Conservation (phyloP, 176 grass and related monocot genomes). For the Thalia dealbata region DNA sequence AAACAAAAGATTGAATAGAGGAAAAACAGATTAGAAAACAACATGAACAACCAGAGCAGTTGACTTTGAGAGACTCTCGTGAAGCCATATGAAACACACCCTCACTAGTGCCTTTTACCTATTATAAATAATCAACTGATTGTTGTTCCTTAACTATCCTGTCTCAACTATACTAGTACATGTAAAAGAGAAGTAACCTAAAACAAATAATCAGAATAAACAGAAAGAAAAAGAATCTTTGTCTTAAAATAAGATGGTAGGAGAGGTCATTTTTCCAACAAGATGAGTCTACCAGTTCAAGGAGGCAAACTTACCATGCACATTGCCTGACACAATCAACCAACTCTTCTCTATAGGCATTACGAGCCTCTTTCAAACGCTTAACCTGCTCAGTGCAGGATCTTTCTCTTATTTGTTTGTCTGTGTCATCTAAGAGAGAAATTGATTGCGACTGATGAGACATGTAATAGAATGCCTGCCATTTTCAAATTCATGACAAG, state of each 20-base stretch:
- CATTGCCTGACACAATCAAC: slow-evolving; percentile 72
- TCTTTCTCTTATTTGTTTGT: slow-evolving; percentile 77
- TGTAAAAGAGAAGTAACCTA: neutral
- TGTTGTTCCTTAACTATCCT: neutral
- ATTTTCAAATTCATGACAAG: slow-evolving; percentile 21
- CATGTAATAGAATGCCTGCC: slow-evolving; percentile 80
- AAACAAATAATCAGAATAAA: neutral
- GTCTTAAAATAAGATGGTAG: no score
- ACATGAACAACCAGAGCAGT: no score
- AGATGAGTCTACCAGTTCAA: neutral
- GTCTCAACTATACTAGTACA: neutral
- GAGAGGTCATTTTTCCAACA: neutral
- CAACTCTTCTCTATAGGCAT: slow-evolving; percentile 72
- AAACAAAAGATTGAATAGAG: no score
- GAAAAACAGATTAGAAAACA: no score
- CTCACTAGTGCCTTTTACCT: neutral
- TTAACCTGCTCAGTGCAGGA: slow-evolving; percentile 66
- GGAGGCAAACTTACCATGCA: slow-evolving; percentile 39
- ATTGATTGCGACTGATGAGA: slow-evolving; percentile 64
- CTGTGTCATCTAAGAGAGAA: slow-evolving; percentile 77
- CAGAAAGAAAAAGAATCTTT: neutral
- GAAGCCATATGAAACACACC: neutral
- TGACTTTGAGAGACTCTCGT: neutral
- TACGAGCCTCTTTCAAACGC: slow-evolving; percentile 72
- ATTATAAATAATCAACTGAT: neutral